A percentile compares a stretch with the other conserved stretches of the same genome.
These are phyloP conservation scores for Pseudocercospora fuligena DNA, from an alignment of 2,329 filamentous ascomycete genomes.

Conservation along the genomic window DNA sequence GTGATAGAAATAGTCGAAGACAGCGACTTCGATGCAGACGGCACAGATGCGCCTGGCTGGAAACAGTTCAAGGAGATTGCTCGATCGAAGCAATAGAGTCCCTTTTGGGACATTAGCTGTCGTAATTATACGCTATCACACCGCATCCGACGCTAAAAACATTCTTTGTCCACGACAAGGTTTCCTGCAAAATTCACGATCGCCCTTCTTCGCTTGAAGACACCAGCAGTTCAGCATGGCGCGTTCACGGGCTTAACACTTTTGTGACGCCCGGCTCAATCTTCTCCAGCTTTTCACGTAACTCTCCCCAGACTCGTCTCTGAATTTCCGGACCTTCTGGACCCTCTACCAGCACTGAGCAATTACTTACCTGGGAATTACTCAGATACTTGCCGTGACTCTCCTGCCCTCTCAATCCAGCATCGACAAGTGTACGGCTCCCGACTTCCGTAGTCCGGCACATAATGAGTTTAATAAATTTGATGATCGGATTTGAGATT, in stretches of 20 bases:
- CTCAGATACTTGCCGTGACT: slow-evolving; percentile 49
- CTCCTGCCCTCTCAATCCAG: slow-evolving; percentile 42
- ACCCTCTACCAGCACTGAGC: slow-evolving; percentile 43
- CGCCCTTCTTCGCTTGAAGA: background rate
- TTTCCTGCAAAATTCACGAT: background rate
- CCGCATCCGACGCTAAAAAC: background rate
- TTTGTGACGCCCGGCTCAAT: slow-evolving; percentile 43
- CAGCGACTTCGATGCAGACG: slow-evolving; percentile 54
- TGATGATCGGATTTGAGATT: slow-evolving; percentile 17
- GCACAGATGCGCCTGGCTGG: slow-evolving; percentile 58
- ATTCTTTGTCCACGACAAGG: background rate
- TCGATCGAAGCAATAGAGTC: background rate
- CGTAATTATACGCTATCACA: background rate
- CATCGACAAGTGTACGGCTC: slow-evolving; percentile 47
- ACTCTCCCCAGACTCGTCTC: slow-evolving; percentile 47
- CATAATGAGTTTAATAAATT: slow-evolving; percentile 30
- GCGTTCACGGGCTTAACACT: slow-evolving; percentile 26
- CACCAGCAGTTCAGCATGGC: background rate
- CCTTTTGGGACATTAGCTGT: background rate
- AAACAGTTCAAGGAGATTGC: slow-evolving; percentile 38
- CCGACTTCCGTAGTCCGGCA: slow-evolving; percentile 48
- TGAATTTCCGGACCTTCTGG: slow-evolving; percentile 44
- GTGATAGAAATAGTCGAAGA: slow-evolving; percentile 61
- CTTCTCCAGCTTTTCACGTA: slow-evolving; percentile 45
- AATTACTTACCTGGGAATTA: slow-evolving; percentile 39